Conservation (phyloP, 768 basidiomycete species). For the Rhodocollybia butyracea region DNA sequence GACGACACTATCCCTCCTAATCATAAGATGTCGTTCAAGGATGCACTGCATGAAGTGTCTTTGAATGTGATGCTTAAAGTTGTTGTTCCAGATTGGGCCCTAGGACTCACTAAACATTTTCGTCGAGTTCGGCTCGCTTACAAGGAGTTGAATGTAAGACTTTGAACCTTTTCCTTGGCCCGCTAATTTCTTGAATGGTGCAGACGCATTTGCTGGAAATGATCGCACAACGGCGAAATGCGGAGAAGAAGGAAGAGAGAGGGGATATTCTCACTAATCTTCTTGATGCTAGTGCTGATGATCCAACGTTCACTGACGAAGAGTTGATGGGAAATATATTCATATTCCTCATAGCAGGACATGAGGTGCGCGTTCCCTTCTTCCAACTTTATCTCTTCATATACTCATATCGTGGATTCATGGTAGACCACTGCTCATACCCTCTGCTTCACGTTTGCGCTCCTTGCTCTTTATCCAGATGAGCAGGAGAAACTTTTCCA, state of each 20-base stretch:
- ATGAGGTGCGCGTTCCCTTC: constrained; percentile 39
- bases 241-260: constrained; percentile 33
- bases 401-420: background rate
- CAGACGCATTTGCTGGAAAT: constrained; percentile 50
- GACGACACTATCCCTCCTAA: constrained; percentile 28
- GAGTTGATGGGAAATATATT: constrained; percentile 37
- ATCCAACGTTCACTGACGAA: constrained; percentile 1
- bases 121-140: constrained; percentile 33
- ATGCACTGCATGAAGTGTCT: constrained; percentile 43
- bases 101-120: constrained; percentile 30
- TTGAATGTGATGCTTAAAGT: constrained; percentile 34
- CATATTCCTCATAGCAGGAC: constrained; percentile 56
- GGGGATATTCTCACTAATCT: constrained; percentile 53
- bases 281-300: constrained; percentile 44
- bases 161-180: too few species aligned
- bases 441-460: constrained; percentile 33
- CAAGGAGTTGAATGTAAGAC: constrained; percentile 40
- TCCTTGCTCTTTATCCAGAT: constrained; percentile 37
- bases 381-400: too few species aligned
- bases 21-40: constrained; percentile 47
- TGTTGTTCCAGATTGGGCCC: constrained; percentile 35
- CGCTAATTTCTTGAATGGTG: too few species aligned
- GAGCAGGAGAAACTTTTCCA: constrained; percentile 32
- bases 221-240: constrained; percentile 39
- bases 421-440: constrained; percentile 33